These are phyloP conservation scores for Botrytis squamosa DNA, from an alignment of 2,329 filamentous ascomycete genomes.

Conservation along the genomic window DNA sequence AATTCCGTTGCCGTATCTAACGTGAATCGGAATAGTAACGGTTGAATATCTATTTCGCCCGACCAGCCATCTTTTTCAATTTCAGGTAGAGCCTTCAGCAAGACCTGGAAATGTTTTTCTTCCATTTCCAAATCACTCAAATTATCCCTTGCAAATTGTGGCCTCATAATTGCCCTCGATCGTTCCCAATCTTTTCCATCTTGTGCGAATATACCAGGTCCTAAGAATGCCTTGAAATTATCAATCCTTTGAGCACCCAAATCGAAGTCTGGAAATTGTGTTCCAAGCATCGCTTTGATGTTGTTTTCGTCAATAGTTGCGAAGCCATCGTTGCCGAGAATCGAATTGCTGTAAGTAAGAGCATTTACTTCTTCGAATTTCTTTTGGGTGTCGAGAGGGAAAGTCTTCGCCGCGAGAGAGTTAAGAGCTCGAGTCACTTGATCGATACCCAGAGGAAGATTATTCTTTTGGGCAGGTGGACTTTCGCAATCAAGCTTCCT, in stretches of 20 bases:
- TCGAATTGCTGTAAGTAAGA: slow-evolving; percentile 32
- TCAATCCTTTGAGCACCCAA: slow-evolving; percentile 54
- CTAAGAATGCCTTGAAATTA: slow-evolving; percentile 45
- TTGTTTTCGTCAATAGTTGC: slow-evolving; percentile 45
- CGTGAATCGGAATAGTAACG: slow-evolving; percentile 59
- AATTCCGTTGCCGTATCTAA: slow-evolving; percentile 53
- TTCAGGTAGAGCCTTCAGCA: slow-evolving; percentile 58
- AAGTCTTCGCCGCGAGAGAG: slow-evolving; percentile 30
- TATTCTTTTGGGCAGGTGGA: slow-evolving; percentile 29
- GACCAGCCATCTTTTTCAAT: slow-evolving; percentile 48
- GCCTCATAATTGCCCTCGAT: slow-evolving; percentile 49
- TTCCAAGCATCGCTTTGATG: slow-evolving; percentile 54
- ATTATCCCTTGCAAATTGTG: slow-evolving; percentile 54
- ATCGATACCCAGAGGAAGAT: slow-evolving; percentile 35
- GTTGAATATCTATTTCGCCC: slow-evolving; percentile 57
- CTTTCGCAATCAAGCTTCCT: slow-evolving; percentile 34
- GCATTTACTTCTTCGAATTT: slow-evolving; percentile 39
- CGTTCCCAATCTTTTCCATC: slow-evolving; percentile 38
- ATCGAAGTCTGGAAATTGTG: slow-evolving; percentile 52
- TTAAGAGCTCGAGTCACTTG: slow-evolving; percentile 30
- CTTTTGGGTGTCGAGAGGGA: slow-evolving; percentile 36
- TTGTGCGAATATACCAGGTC: slow-evolving; percentile 38
- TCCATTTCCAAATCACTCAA: slow-evolving; percentile 68
- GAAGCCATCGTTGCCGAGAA: slow-evolving; percentile 28
- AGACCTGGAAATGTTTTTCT: slow-evolving; percentile 63